Evolutionary conservation across 257 asterid species (phyloP).

Genomic region (Coffea canephora): DNA sequence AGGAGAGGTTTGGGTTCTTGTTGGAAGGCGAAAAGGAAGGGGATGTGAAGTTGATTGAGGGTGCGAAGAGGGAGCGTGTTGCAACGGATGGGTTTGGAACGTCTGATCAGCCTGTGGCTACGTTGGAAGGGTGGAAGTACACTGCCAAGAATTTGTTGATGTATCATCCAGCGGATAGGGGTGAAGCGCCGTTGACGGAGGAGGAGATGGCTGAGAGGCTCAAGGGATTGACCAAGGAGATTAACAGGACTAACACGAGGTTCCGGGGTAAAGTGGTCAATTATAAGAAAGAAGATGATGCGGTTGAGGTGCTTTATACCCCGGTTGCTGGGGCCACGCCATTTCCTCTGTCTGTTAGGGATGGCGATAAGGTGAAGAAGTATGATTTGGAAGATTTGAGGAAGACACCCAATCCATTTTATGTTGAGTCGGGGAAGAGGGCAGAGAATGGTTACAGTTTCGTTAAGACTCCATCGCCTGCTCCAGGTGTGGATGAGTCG

Average conservation of each 20-base stretch:
- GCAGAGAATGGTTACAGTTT: constrained; percentile 86
- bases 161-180: constrained; percentile 94
- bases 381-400: constrained; percentile 90
- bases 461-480: constrained; percentile 95
- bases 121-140: constrained; percentile 87
- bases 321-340: constrained; percentile 82
- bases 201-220: constrained; percentile 74
- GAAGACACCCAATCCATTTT: constrained; percentile 73
- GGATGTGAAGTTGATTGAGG: constrained; percentile 48
- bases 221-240: constrained; percentile 74
- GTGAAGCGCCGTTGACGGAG: constrained; percentile 69
- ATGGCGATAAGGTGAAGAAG: constrained; percentile 57
- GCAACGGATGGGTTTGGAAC: constrained; percentile 89
- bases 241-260: constrained; percentile 66
- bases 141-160: constrained; percentile 74
- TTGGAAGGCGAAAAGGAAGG: constrained; percentile 52
- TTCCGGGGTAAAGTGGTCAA: constrained; percentile 67
- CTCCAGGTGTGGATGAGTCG: constrained; percentile 83
- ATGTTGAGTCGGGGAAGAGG: constrained; percentile 69
- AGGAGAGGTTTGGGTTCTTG: constrained; percentile 71
- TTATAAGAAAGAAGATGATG: constrained; percentile 50
- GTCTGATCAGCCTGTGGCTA: constrained; percentile 72
- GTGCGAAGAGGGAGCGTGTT: constrained; percentile 50
- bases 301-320: constrained; percentile 61
- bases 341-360: constrained; percentile 45